phyloP scores from a whole-genome alignment of 352 stramenopile genomes.

The Pythium folliculosum region DNA sequence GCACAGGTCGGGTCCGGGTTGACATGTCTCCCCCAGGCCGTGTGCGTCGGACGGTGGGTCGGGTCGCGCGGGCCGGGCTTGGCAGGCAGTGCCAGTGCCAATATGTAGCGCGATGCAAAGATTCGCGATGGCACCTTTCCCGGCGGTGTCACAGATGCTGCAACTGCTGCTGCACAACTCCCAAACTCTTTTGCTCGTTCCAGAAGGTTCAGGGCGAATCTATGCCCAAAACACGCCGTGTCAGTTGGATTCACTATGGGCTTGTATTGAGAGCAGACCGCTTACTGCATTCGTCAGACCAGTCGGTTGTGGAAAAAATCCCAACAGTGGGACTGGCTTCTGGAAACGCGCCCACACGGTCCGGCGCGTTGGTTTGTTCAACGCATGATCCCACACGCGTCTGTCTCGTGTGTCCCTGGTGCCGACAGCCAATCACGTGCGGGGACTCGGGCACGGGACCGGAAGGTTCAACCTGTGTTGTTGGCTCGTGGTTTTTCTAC shows the following conservation, averaged over 20 bases:
- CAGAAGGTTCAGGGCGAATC: slow-evolving; percentile 23
- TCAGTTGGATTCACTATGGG: neutral
- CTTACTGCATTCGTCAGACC: slow-evolving; percentile 17
- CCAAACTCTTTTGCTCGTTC: neutral
- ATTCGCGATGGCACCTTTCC: slow-evolving; percentile 10
- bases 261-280: neutral
- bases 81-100: neutral
- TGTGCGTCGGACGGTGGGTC: neutral
- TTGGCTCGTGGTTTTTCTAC: slow-evolving; percentile 13
- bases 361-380: slow-evolving; percentile 14
- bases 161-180: neutral
- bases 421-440: slow-evolving; percentile 23
- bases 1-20: neutral
- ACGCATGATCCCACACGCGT: slow-evolving; percentile 13
- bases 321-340: slow-evolving; percentile 10
- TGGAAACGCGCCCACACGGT: neutral
- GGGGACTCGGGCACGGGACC: neutral
- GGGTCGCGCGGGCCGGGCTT: neutral
- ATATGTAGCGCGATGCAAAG: slow-evolving; percentile 13
- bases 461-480: slow-evolving; percentile 25
- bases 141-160: slow-evolving; percentile 10
- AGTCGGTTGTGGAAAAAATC: slow-evolving; percentile 2
- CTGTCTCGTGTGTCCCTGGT: slow-evolving; percentile 21
- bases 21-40: neutral
- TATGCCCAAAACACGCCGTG: slow-evolving; percentile 1